Conservation (phyloP, 2,329 filamentous ascomycete genomes). For the Cercospora sesami region DNA sequence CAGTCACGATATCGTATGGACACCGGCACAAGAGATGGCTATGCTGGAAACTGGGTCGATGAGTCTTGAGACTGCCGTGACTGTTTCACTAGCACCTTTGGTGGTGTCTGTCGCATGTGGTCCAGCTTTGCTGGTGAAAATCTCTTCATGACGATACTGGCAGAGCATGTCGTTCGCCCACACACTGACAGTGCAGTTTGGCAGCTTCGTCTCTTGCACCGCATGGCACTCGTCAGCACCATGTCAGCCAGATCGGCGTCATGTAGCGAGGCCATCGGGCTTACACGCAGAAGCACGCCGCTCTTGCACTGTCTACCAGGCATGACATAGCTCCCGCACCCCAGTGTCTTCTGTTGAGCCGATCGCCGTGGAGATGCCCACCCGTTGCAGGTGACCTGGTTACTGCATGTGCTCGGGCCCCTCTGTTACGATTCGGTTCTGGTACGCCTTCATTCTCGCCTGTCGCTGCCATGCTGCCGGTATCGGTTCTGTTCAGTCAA, state of each 20-base stretch:
- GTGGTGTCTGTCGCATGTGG: conserved; percentile 33
- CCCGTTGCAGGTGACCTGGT: conserved; percentile 35
- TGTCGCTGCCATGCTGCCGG: conserved; percentile 7
- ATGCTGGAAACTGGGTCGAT: conserved; percentile 40
- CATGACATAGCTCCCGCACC: conserved; percentile 37
- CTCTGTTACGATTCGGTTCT: conserved; percentile 26
- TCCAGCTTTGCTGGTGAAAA: conserved; percentile 8
- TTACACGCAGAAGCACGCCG: conserved; percentile 46
- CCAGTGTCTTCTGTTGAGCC: conserved; percentile 26
- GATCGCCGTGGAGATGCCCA: conserved; percentile 8
- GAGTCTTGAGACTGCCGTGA: conserved; percentile 28
- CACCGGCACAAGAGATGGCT: conserved; percentile 32
- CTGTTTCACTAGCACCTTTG: conserved; percentile 37
- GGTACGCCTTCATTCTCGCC: conserved; percentile 27
- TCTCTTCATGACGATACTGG: conserved; percentile 21
- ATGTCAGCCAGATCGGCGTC: conserved; percentile 35
- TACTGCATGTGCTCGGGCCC: conserved; percentile 23
- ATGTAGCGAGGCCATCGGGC: conserved; percentile 58
- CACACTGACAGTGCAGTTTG: conserved; percentile 47
- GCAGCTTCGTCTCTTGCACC: conserved; percentile 38
- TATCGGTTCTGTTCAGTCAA: conserved; percentile 36
- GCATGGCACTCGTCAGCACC: conserved; percentile 60
- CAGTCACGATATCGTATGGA: conserved; percentile 19
- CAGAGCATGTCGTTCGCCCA: conserved; percentile 38
- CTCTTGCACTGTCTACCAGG: conserved; percentile 30